Evolutionary conservation across 257 asterid genomes (phyloP).

Genomic region (Anisodus acutangulus): DNA sequence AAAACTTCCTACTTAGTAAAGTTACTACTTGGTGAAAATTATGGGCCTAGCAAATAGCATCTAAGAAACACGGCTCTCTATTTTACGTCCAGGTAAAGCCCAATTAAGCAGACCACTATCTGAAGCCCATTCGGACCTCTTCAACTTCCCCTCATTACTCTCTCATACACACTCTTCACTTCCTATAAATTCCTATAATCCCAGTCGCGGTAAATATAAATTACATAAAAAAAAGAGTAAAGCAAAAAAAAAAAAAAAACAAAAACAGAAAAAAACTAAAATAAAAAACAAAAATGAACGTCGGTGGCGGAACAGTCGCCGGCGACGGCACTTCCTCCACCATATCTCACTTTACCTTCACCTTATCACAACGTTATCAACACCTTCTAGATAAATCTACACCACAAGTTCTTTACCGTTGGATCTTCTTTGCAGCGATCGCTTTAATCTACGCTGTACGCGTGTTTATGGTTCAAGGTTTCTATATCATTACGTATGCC

Average conservation of each 20-base stretch:
- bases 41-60: too few relatives aligned
- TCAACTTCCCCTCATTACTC: constrained; percentile 3
- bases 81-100: background rate
- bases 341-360: constrained; percentile 54
- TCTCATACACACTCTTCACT: background rate
- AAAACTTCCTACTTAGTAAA: too few relatives aligned
- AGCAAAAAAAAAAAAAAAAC: background rate
- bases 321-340: constrained; percentile 43
- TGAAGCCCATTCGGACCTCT: background rate
- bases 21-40: too few relatives aligned
- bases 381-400: constrained; percentile 84
- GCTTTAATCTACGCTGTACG: constrained; percentile 73
- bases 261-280: constrained; percentile 16
- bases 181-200: constrained; percentile 14
- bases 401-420: constrained; percentile 79
- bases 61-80: background rate
- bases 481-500: constrained; percentile 90
- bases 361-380: constrained; percentile 74
- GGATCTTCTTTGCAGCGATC: constrained; percentile 73
- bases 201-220: background rate
- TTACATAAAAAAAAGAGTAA: background rate
- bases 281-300: constrained; percentile 51
- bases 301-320: constrained; percentile 66
- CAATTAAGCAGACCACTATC: background rate
- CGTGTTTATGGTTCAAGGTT: constrained; percentile 71